Percentiles rank a stretch among this genome's conserved stretches.
phyloP scores from a whole-genome alignment of 2,329 filamentous ascomycete genomes.

The Fusarium solani-melongenae region DNA sequence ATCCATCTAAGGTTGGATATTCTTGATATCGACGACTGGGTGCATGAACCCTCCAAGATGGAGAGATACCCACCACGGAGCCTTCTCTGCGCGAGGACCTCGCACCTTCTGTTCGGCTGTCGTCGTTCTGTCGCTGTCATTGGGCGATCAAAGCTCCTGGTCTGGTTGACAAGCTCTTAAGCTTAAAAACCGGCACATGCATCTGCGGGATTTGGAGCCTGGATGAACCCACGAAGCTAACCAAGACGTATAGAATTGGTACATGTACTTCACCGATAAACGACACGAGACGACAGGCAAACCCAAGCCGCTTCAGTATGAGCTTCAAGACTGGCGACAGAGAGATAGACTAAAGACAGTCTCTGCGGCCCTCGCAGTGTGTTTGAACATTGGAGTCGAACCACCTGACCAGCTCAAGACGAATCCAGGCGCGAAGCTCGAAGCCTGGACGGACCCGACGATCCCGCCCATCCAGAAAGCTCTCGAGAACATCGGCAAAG shows the following conservation, averaged over 20 bases:
- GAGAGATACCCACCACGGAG: background rate
- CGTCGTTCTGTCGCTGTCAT: background rate
- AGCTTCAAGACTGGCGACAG: constrained; percentile 96
- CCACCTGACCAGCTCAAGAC: constrained; percentile 98
- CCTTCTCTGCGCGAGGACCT: background rate
- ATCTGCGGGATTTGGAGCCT: background rate
- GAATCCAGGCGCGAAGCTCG: constrained; percentile 89
- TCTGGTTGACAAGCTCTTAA: background rate
- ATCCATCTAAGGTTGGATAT: constrained; percentile 50
- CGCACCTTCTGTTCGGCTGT: background rate
- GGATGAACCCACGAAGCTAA: constrained; percentile 19
- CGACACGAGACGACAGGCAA: constrained; percentile 94
- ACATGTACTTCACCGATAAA: constrained; percentile 99
- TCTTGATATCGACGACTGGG: constrained; percentile 6
- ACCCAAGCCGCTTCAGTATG: constrained; percentile 74
- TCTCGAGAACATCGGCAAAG: constrained; percentile 94
- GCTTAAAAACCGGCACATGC: background rate
- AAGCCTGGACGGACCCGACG: constrained; percentile 96
- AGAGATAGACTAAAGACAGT: constrained; percentile 96
- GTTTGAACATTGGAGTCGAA: constrained; percentile 96
- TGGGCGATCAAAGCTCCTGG: background rate
- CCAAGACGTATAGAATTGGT: constrained; percentile 78
- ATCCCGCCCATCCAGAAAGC: constrained; percentile 83
- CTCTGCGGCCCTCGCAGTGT: constrained; percentile 92
- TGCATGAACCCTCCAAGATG: background rate